phyloP scores from a whole-genome alignment of 306 rosid species.

The Chamaecrista fasciculata region DNA sequence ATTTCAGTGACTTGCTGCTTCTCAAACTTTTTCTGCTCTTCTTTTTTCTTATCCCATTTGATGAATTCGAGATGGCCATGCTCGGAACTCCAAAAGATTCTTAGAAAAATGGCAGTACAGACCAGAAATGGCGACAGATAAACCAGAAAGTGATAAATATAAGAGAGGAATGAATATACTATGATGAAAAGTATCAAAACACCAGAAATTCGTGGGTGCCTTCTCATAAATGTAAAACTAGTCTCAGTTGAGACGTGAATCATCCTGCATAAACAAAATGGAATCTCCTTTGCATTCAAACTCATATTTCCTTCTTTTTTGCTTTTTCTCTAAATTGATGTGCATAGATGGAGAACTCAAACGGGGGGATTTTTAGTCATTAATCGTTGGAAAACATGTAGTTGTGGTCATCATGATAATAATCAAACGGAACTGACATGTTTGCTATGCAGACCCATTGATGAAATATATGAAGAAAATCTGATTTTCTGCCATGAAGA shows the following conservation, averaged over 20 bases:
- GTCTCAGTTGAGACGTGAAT: conserved; percentile 33
- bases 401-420: not conserved
- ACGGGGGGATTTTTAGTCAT: not conserved
- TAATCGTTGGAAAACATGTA: not conserved
- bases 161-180: conserved; percentile 52
- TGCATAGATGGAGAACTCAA: conserved; percentile 10
- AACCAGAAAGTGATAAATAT: conserved; percentile 42
- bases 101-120: conserved; percentile 47
- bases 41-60: conserved; percentile 26
- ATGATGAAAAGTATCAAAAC: conserved; percentile 21
- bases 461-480: conserved; percentile 3
- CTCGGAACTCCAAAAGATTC: conserved; percentile 75
- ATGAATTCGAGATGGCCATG: conserved; percentile 34
- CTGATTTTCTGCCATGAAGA: not conserved
- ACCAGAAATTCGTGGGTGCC: conserved; percentile 50
- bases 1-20: not conserved
- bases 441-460: not conserved
- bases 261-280: conserved; percentile 36
- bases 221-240: conserved; percentile 38
- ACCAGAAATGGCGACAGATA: conserved; percentile 64
- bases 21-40: conserved; percentile 22
- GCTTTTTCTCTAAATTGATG: not conserved
- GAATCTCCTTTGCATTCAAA: conserved; percentile 49
- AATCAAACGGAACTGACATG: not conserved
- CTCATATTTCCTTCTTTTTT: conserved; percentile 53